Conservation (phyloP, 2,329 filamentous ascomycete genomes). For the Chaetomiaceae sp. region DNA sequence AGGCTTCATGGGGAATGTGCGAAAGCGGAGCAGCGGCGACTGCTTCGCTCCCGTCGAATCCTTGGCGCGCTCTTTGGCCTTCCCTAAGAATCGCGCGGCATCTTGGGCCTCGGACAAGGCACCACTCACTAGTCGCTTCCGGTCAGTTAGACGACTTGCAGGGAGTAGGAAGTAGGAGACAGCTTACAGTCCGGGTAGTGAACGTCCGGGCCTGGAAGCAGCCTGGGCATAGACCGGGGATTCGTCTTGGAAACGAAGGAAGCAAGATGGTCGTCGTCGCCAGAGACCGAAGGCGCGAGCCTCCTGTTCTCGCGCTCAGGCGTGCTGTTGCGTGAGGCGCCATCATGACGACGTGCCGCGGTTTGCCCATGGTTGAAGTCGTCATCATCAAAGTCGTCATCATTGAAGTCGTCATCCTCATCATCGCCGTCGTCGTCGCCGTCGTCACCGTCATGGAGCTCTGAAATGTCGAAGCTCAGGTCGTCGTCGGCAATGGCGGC, state of each 20-base stretch:
- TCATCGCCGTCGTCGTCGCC: not conserved
- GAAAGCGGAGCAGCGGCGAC: slow-evolving; percentile 71
- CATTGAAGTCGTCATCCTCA: slow-evolving; percentile 2
- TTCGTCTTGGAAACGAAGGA: slow-evolving; percentile 20
- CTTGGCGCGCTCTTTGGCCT: not conserved
- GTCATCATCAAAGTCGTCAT: not conserved
- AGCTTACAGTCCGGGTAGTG: slow-evolving; percentile 52
- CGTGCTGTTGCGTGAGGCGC: not conserved
- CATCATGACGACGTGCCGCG: not conserved
- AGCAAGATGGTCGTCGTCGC: slow-evolving; percentile 7
- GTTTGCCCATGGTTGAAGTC: slow-evolving; percentile 2
- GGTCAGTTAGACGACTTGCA: slow-evolving; percentile 54
- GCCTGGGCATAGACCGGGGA: slow-evolving; percentile 6
- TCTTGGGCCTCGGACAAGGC: slow-evolving; percentile 32
- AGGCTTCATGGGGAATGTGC: slow-evolving; percentile 69
- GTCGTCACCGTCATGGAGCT: slow-evolving; percentile 16
- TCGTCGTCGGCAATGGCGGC: slow-evolving; percentile 23
- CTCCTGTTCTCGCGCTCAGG: not conserved
- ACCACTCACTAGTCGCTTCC: slow-evolving; percentile 57
- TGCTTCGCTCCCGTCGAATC: too few species aligned
- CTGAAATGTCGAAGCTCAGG: slow-evolving; percentile 23
- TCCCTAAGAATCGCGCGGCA: not conserved
- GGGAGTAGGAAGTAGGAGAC: not conserved
- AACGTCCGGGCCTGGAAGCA: slow-evolving; percentile 17
- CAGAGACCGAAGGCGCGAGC: slow-evolving; percentile 14